Conservation (phyloP, 768 basidiomycete species). For the Cubamyces sp. region DNA sequence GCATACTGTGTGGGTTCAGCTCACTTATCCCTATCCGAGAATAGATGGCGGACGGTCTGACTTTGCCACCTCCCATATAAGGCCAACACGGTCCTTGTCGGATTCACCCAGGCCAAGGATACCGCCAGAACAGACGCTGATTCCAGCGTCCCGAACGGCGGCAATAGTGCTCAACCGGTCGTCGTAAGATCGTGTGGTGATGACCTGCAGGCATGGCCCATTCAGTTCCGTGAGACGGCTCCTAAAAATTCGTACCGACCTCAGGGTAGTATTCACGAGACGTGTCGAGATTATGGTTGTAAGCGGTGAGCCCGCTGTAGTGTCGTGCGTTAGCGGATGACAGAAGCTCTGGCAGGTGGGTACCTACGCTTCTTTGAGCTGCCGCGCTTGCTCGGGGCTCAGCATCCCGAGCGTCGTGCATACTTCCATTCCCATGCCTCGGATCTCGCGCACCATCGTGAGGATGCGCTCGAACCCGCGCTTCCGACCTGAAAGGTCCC, state of each 20-base stretch:
- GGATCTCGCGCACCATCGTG: conserved; percentile 87
- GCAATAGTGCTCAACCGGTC: conserved; percentile 89
- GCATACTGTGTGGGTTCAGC: conserved; percentile 59
- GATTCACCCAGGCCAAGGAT: conserved; percentile 94
- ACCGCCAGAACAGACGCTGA: conserved; percentile 96
- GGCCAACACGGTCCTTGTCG: conserved; percentile 86
- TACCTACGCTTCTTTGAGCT: conserved; percentile 89
- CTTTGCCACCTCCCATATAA: conserved; percentile 94
- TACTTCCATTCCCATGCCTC: conserved; percentile 98
- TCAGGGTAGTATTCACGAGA: conserved; percentile 96
- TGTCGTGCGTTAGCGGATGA: conserved; percentile 10
- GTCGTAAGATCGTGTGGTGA: conserved; percentile 93
- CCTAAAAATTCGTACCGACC: conserved; percentile 45
- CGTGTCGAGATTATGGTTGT: conserved; percentile 99
- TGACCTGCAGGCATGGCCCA: conserved; percentile 60
- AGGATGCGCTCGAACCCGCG: conserved; percentile 93
- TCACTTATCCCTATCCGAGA: neutral
- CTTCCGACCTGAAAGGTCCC: conserved; percentile 91
- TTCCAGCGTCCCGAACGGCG: conserved; percentile 92
- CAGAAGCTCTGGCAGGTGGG: conserved; percentile 1
- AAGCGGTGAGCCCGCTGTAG: conserved; percentile 86
- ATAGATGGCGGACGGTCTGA: conserved; percentile 45
- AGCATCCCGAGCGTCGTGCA: conserved; percentile 99
- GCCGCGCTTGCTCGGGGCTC: conserved; percentile 86
- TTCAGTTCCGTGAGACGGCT: neutral